Base-by-base conservation (phyloP, 1,139 yeast species). In the Sugiyamaella pinicola region DNA sequence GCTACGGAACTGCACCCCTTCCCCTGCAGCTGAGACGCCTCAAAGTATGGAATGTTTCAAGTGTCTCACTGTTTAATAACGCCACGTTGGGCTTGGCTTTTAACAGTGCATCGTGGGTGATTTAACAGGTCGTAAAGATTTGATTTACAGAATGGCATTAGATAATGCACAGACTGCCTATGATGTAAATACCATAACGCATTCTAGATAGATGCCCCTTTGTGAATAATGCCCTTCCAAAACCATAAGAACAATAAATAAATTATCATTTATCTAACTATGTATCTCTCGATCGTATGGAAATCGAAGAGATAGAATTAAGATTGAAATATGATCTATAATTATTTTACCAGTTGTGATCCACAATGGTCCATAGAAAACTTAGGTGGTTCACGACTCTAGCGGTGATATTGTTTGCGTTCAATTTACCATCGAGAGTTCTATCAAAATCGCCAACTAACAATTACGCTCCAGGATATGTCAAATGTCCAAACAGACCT, bases 401-500 rank as follows among this genome's bases (percentile, higher is more conserved):
- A 12, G n/a, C 19, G 9, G 19, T 29, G 4, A 10, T 43, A 21
- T 13, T 12, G 17, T n/a, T 33, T 10, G 18, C 26, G n/a, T 17
- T 49, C 12, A 4, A n/a, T 1, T 5, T 19, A 24, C 31, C 39
- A 13, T 38, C 49, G 19, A 8, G 12, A 13, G 37, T 18, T 2
- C 10, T 37, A 12, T 51, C 53, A 15, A 47, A 46, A 26, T 52
- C 55, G 10, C 55, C 58, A 26, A 44, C 49, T 4, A 43, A 51
- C 21, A 49, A 51, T 22, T 57, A 57, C 47, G 59, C 60, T 2
- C 60, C 60, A n/a, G 56, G 44, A 7, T 50, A 22, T 40, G 59
- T 51, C n/a, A 28, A 44, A n/a, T 57, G 60, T 29, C 60, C 60
- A 31, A 29, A 37, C 10, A 33, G 48, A 15, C 51, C 58, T 4